These are phyloP conservation scores for Astrothelium macrocarpum DNA, from an alignment of 495 filamentous ascomycete species.

Conservation along the genomic window DNA sequence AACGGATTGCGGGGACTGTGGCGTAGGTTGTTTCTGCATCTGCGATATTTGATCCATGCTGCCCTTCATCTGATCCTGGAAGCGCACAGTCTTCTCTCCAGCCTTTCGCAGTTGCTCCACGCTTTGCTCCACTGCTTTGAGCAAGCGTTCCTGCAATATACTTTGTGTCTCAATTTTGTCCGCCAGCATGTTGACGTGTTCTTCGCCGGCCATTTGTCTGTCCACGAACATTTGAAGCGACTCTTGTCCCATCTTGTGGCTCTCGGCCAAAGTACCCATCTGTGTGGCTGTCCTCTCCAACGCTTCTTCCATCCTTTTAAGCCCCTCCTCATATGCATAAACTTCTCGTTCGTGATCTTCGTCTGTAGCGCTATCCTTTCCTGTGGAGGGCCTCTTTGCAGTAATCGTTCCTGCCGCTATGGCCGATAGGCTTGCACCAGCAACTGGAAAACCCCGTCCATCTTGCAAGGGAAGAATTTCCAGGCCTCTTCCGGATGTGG, in stretches of 20 bases:
- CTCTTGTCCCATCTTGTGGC: neutral
- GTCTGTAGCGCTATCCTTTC: neutral
- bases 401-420: neutral
- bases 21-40: neutral
- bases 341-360: neutral
- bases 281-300: neutral
- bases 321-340: neutral
- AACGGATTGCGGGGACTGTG: neutral
- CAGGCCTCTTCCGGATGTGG: neutral
- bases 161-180: conserved; percentile 1
- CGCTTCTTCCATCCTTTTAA: conserved; percentile 1
- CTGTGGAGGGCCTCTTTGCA: neutral
- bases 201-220: conserved; percentile 3
- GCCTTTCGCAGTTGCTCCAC: neutral
- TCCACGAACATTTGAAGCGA: neutral
- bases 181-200: conserved; percentile 1
- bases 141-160: neutral
- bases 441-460: neutral
- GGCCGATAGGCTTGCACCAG: neutral
- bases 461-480: neutral
- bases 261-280: neutral
- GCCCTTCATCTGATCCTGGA: conserved; percentile 1
- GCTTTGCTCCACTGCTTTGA: conserved; percentile 1
- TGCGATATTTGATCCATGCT: conserved; percentile 4
- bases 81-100: conserved; percentile 1